Conservation (phyloP, 352 stramenopile species). For the Pseudoperonospora humuli region DNA sequence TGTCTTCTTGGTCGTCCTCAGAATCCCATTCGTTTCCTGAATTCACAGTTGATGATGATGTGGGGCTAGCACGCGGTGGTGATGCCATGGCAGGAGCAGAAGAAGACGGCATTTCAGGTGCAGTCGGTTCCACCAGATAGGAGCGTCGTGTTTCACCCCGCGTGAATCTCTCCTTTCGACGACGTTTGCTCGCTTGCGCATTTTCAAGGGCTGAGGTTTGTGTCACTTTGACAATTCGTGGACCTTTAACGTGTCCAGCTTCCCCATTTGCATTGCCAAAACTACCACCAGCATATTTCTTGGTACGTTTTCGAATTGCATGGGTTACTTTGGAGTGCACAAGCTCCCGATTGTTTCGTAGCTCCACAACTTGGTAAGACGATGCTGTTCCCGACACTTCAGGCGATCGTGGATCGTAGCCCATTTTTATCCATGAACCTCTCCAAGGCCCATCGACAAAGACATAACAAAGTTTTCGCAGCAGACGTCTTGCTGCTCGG, state of each 20-base stretch:
- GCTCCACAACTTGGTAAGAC: slow-evolving; percentile 67
- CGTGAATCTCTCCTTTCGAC: slow-evolving; percentile 59
- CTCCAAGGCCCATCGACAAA: slow-evolving; percentile 79
- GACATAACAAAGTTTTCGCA: slow-evolving; percentile 75
- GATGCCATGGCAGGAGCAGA: slow-evolving; percentile 1
- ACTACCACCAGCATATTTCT: slow-evolving; percentile 37
- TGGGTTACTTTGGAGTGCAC: slow-evolving; percentile 74
- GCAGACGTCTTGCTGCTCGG: slow-evolving; percentile 46
- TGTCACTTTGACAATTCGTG: slow-evolving; percentile 65
- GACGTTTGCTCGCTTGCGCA: slow-evolving; percentile 49
- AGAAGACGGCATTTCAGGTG: slow-evolving; percentile 1
- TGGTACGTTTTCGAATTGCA: slow-evolving; percentile 52
- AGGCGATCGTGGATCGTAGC: slow-evolving; percentile 52
- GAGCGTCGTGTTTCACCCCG: slow-evolving; percentile 52
- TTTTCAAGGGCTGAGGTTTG: slow-evolving; percentile 62
- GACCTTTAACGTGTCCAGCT: slow-evolving; percentile 46
- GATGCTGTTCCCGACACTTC: slow-evolving; percentile 31
- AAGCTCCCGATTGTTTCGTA: slow-evolving; percentile 76
- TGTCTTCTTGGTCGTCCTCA: slow-evolving; percentile 35
- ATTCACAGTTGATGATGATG: slow-evolving; percentile 13
- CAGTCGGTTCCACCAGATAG: slow-evolving; percentile 41
- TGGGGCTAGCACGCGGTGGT: slow-evolving; percentile 9
- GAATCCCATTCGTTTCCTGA: slow-evolving; percentile 37
- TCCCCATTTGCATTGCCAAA: slow-evolving; percentile 24
- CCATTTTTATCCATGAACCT: slow-evolving; percentile 76